Conservation (phyloP, 2,329 filamentous ascomycete genomes). For the Aspergillus fructus region DNA sequence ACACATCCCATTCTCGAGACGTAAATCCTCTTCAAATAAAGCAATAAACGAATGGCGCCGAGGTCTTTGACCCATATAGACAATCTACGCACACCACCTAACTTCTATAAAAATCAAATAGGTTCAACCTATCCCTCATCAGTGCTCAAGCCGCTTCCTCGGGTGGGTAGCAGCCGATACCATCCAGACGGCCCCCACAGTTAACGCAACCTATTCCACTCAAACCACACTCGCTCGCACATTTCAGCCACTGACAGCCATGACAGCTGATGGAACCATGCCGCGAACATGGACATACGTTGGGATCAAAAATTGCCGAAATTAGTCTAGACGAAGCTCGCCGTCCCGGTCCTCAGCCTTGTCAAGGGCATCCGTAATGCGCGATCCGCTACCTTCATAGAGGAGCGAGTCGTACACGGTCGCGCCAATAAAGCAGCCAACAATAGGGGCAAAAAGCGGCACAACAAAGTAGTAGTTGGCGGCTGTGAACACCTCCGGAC, state of each 20-base stretch:
- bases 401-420: slow-evolving; percentile 26
- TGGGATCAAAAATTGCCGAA: not conserved
- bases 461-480: slow-evolving; percentile 30
- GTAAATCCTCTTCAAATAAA: not conserved
- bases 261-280: not conserved
- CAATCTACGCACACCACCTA: not conserved
- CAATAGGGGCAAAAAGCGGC: slow-evolving; percentile 27
- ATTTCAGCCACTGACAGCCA: not conserved
- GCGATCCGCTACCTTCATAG: slow-evolving; percentile 32
- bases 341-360: slow-evolving; percentile 17
- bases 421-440: slow-evolving; percentile 29
- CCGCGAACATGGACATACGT: not conserved
- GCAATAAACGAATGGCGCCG: not conserved
- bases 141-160: not conserved
- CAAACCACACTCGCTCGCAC: no score
- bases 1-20: not conserved
- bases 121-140: not conserved
- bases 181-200: not conserved
- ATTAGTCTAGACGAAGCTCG: slow-evolving; percentile 22
- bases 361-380: slow-evolving; percentile 26
- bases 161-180: not conserved
- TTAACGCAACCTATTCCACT: not conserved
- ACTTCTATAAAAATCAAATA: not conserved
- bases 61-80: not conserved
- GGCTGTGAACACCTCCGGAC: slow-evolving; percentile 28